Evolutionary conservation across 2,329 filamentous ascomycete species (phyloP).

Genomic region (Fusarium sp.): DNA sequence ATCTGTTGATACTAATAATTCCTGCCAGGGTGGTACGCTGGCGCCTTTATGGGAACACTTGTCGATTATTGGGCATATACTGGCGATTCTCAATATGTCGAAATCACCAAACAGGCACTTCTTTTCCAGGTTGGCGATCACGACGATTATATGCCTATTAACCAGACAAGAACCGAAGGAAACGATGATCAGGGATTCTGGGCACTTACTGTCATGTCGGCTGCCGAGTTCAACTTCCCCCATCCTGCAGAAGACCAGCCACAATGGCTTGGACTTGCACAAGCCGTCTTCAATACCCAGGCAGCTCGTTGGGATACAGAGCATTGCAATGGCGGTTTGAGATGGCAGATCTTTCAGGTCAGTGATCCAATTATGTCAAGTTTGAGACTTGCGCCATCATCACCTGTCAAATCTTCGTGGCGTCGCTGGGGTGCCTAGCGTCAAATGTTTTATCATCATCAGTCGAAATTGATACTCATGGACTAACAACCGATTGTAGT

Average conservation of each 20-base stretch:
- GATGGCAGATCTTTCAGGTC: slow-evolving; percentile 81
- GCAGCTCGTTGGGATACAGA: slow-evolving; percentile 75
- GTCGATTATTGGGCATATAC: slow-evolving; percentile 90
- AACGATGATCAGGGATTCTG: slow-evolving; percentile 83
- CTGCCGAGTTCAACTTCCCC: slow-evolving; percentile 74
- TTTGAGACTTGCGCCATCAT: neutral
- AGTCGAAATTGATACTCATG: neutral
- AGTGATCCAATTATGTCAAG: neutral
- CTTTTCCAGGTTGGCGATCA: slow-evolving; percentile 78
- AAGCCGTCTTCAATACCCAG: slow-evolving; percentile 85
- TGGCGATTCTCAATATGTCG: slow-evolving; percentile 76
- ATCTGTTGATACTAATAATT: slow-evolving; percentile 1
- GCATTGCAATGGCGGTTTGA: slow-evolving; percentile 77
- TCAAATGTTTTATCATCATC: neutral
- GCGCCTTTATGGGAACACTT: slow-evolving; percentile 75
- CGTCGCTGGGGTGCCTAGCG: neutral
- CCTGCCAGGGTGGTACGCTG: slow-evolving; percentile 72
- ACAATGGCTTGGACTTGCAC: slow-evolving; percentile 75
- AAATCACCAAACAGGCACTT: slow-evolving; percentile 72
- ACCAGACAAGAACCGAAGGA: slow-evolving; percentile 73
- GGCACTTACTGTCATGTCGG: slow-evolving; percentile 75
- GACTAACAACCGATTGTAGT: slow-evolving; percentile 46
- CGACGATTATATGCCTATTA: slow-evolving; percentile 80
- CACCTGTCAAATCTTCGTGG: neutral
- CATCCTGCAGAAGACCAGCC: slow-evolving; percentile 65